A percentile compares a stretch with the other conserved stretches of the same genome.
Evolutionary conservation across 2,329 filamentous ascomycete species (phyloP).

Genomic region (Stachybotrys chartarum): DNA sequence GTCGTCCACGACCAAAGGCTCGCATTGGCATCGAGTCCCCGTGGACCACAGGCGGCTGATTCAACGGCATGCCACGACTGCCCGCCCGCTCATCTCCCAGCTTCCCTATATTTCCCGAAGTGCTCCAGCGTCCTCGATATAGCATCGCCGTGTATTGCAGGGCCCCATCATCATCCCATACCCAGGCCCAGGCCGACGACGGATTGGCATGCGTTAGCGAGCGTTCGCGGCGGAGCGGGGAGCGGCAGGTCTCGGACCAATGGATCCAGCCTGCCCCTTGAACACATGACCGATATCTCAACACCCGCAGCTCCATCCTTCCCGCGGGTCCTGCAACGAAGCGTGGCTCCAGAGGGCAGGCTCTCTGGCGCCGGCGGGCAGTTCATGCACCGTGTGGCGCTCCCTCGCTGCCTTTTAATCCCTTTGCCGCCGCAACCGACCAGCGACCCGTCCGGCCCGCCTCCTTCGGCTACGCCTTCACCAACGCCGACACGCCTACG

Average conservation of each 20-base stretch:
- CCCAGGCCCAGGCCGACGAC: neutral
- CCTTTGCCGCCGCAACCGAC: neutral
- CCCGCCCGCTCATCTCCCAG: too few species aligned
- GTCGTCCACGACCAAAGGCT: too few species aligned
- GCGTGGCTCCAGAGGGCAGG: too few species aligned
- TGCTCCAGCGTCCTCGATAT: too few species aligned
- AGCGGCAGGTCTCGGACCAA: neutral
- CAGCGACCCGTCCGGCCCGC: neutral
- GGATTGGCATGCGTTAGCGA: neutral
- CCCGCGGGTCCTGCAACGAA: too few species aligned
- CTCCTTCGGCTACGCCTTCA: too few species aligned
- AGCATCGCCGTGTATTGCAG: neutral
- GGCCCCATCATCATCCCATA: neutral
- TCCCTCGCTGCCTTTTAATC: neutral
- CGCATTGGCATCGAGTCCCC: too few species aligned
- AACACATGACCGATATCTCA: neutral
- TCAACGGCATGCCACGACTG: too few species aligned
- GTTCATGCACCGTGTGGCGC: neutral
- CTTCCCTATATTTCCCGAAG: too few species aligned
- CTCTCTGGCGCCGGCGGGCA: neutral
- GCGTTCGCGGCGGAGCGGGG: neutral
- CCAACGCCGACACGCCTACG: too few species aligned
- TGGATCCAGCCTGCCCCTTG: neutral
- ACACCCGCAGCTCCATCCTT: too few species aligned
- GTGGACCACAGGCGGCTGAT: too few species aligned